Evolutionary conservation across 2,329 filamentous ascomycete species (phyloP).

Genomic region (Diplodia sapinea): DNA sequence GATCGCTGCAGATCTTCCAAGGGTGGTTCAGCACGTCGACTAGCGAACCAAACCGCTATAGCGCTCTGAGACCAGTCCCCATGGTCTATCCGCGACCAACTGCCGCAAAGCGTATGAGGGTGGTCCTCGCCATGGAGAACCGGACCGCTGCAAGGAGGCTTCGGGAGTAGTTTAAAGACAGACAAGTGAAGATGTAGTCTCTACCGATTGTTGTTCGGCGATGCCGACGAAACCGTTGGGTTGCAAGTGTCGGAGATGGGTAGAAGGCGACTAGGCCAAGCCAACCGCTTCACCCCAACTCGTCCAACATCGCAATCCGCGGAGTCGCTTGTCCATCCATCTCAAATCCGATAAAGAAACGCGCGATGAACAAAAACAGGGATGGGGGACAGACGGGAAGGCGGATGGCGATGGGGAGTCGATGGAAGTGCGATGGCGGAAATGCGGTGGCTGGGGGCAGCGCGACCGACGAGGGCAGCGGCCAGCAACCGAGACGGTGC

Average conservation of each 20-base stretch:
- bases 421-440: not conserved
- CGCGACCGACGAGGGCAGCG: not conserved
- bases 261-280: not conserved
- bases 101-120: conserved; percentile 11
- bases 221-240: not conserved
- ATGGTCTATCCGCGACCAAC: not conserved
- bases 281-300: not conserved
- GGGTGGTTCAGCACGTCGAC: not conserved
- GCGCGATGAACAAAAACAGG: not conserved
- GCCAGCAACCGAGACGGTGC: conserved; percentile 4
- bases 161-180: conserved; percentile 5
- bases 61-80: not conserved
- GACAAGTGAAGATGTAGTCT: too few relatives aligned
- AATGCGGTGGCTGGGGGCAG: conserved; percentile 3
- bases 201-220: not conserved
- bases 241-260: not conserved
- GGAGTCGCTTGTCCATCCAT: conserved; percentile 3
- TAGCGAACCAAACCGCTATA: not conserved
- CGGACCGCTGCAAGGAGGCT: conserved; percentile 17
- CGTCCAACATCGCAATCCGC: not conserved
- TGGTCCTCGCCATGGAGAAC: conserved; percentile 21
- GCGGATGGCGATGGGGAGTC: not conserved
- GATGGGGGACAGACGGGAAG: conserved; percentile 15
- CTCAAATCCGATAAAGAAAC: not conserved
- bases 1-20: not conserved